Conservation (phyloP, 306 rosid species). For the Lupinus albus region DNA sequence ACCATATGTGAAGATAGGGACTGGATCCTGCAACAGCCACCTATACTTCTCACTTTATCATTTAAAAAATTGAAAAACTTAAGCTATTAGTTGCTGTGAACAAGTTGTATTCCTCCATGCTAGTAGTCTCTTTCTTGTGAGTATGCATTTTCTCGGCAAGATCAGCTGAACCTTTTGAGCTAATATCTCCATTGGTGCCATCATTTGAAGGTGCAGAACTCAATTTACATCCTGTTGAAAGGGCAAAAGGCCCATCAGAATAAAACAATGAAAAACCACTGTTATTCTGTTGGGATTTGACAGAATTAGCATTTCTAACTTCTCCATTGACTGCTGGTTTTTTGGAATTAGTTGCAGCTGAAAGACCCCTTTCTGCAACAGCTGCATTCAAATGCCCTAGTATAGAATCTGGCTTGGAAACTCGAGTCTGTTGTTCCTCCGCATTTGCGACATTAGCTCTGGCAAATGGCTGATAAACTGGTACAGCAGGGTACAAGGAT, state of each 20-base stretch:
- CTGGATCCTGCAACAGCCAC: slow-evolving; percentile 66
- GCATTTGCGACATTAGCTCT: slow-evolving; percentile 50
- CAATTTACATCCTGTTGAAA: slow-evolving; percentile 59
- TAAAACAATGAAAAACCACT: slow-evolving; percentile 82
- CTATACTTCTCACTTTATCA: slow-evolving; percentile 59
- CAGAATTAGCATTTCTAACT: slow-evolving; percentile 47
- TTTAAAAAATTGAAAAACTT: slow-evolving; percentile 76
- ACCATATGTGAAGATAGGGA: slow-evolving; percentile 62
- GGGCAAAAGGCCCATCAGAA: slow-evolving; percentile 88
- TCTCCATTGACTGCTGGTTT: slow-evolving; percentile 51
- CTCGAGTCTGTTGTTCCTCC: slow-evolving; percentile 48
- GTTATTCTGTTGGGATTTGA: slow-evolving; percentile 50
- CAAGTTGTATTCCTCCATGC: slow-evolving; percentile 87
- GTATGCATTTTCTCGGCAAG: slow-evolving; percentile 50
- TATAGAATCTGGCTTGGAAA: slow-evolving; percentile 51
- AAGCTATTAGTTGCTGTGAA: slow-evolving; percentile 80
- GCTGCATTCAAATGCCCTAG: slow-evolving; percentile 54
- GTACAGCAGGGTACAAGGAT: slow-evolving; percentile 65
- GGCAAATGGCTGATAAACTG: slow-evolving; percentile 71
- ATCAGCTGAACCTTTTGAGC: slow-evolving; percentile 53
- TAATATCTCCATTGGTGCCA: slow-evolving; percentile 44
- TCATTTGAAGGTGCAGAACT: slow-evolving; percentile 50
- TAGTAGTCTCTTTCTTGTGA: slow-evolving; percentile 64
- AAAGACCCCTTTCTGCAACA: slow-evolving; percentile 46
- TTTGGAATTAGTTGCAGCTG: slow-evolving; percentile 49